These are phyloP conservation scores for Theileria annulata DNA, from an alignment of 169 alveolate genomes.

Conservation along the genomic window DNA sequence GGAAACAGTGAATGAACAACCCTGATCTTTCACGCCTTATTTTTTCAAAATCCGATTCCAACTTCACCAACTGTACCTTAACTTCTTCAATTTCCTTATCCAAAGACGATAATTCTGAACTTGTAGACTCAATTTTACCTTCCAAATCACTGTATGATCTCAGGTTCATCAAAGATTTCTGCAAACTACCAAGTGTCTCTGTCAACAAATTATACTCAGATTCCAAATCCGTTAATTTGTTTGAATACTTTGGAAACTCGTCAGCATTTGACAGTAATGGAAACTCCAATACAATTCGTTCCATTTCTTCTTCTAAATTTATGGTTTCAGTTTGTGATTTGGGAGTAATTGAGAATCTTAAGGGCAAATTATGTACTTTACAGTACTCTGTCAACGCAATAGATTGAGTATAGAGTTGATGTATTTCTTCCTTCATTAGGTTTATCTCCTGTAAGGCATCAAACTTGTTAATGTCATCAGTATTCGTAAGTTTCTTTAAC, in stretches of 20 bases:
- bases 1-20: constrained; percentile 71
- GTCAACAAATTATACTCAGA: neutral
- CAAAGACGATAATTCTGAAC: constrained; percentile 51
- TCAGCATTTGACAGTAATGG: constrained; percentile 2
- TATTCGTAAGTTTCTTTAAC: constrained; percentile 7
- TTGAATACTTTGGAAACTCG: neutral
- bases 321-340: constrained; percentile 13
- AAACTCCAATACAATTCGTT: neutral
- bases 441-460: constrained; percentile 16
- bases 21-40: constrained; percentile 69
- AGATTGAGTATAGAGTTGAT: constrained; percentile 25
- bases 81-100: constrained; percentile 65
- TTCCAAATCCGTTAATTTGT: neutral
- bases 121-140: constrained; percentile 51
- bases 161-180: constrained; percentile 46
- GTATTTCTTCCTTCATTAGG: constrained; percentile 5
- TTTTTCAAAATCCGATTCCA: constrained; percentile 69
- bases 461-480: constrained; percentile 5
- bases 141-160: constrained; percentile 59
- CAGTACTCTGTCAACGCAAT: constrained; percentile 45
- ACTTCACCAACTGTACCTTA: constrained; percentile 54
- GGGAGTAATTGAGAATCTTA: neutral
- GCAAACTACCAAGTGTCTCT: constrained; percentile 25
- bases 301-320: neutral
- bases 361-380: constrained; percentile 30